Conservation (phyloP, 306 rosid species). For the Adenanthera pavonina region DNA sequence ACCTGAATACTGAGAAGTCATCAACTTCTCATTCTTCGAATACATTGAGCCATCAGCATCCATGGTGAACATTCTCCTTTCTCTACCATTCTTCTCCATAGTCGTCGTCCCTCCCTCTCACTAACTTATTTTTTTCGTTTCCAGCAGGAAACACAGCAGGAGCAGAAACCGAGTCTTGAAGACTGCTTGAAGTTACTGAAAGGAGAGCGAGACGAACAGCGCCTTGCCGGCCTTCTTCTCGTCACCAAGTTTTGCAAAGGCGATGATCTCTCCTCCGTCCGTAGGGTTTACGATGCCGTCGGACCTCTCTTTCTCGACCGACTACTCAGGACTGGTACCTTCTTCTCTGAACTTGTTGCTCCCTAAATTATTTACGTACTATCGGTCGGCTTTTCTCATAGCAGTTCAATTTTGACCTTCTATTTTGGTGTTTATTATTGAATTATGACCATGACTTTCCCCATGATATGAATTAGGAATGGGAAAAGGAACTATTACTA, state of each 20-base stretch:
- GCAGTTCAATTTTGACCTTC: background rate
- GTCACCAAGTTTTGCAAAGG: constrained; percentile 82
- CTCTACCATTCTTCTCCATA: background rate
- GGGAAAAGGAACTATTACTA: constrained; percentile 56
- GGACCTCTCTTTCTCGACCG: constrained; percentile 80
- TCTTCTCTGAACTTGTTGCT: background rate
- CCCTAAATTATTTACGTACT: background rate
- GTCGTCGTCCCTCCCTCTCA: background rate
- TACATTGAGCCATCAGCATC: background rate
- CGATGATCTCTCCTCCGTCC: constrained; percentile 67
- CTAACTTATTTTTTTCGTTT: background rate
- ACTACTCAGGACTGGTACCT: constrained; percentile 73
- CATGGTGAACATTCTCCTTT: constrained; percentile 4
- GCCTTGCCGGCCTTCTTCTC: constrained; percentile 90
- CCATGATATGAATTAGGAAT: constrained; percentile 46
- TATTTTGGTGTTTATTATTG: background rate
- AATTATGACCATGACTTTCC: background rate
- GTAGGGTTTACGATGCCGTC: constrained; percentile 71
- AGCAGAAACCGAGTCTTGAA: constrained; percentile 57
- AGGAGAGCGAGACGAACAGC: constrained; percentile 91
- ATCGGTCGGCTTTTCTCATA: background rate
- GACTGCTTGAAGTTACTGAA: constrained; percentile 88
- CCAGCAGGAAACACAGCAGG: constrained; percentile 56
- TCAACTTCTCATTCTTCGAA: background rate
- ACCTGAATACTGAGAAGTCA: background rate